Base-by-base conservation (phyloP, 441 rosid genomes). In the Euphorbia schlechtendalii region DNA sequence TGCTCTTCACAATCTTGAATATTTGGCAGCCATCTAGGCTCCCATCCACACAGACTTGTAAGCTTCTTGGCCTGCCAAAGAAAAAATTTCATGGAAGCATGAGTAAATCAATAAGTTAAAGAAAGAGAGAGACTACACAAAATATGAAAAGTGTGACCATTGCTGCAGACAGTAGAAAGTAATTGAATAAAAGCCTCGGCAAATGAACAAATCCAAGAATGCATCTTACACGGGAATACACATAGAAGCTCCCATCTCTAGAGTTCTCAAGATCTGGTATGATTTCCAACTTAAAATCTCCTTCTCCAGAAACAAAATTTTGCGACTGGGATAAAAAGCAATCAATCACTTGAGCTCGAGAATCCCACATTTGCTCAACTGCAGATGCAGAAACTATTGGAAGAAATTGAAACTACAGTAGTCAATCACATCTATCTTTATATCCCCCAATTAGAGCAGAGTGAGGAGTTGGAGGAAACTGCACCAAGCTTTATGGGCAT, bases 41-140 rank as follows among this genome's bases (percentile, higher is more conserved):
- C 99, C 99, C 99, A 95, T 68, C 99, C 99, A 62, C 99, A 95
- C 10, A 95, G 83, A 77, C 99, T 95, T 82, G 86, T 86, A 73
- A 95, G 87, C 78, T 84, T 92, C 70, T 95, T 98, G 53, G 96
- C 92, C 99, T 95, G 77, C 73, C 71, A n/a, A n/a, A n/a, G n/a
- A 46, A 67, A 70, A 58, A 13, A 40, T 32, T 21, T 34, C 61
- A n/a, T 22, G 34, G 62, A 40, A n/a, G 58, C 46, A 55, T 66
- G 17, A 54, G 32, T n/a, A 36, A n/a, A n/a, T n/a, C n/a, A 43
- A 0, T 17, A 8, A 27, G 21, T n/a, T 5, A 13, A 18, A 11
- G 8, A n/a, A n/a, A 61, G 54, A 61, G 10, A 45, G 15, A 46
- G 30, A n/a, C n/a, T 4, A 9, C 0, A 24, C 15, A 15, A 24